Evolutionary conservation across 176 grass and related monocot species (phyloP), one percentile per base, ranked within the genome.

Genomic region (Saccharum officinarum): DNA sequence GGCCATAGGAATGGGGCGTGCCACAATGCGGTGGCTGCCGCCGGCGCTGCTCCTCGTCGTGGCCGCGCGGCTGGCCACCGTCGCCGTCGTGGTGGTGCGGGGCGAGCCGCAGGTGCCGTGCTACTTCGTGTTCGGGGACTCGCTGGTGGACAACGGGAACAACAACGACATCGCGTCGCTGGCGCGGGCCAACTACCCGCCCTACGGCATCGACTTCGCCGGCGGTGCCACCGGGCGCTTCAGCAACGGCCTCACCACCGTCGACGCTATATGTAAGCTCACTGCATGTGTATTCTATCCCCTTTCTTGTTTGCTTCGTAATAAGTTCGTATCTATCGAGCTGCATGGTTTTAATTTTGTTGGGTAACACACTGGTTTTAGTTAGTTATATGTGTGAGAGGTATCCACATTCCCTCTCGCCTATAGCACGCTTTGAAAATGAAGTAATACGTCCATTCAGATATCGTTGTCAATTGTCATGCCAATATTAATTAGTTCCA

Each of bases 131-230:
- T 95, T 95, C 36, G 95, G 93, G 2, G 95, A 98, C 72, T 98
- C 92, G 33, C 86, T 98, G 6, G 92, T 98, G 10, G 95, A 98
- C 85, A 98, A 95, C 61, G 95, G 95, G 30, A 98, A 98, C 91
- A 98, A 98, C 92, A 98, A 98, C 67, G 69, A 81, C 73, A 90
- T 98, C 77, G 67, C 90, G 79, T 93, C 92, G 39, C 87, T 98
- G 36, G 92, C 92, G 64, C 69, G 95, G 87, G 95, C 95, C 30
- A 98, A 95, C 87, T 98, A 98, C 80, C 85, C 89, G 50, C 95
- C 95, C 25, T 98, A 98, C 40, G 92, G 95, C 76, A 42, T 98
- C 78, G 95, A 98, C 83, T 98, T 95, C 85, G 55, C 86, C 8
- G 72, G 64, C 75, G 95, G 91, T n/a, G 6, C 91, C 59, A 85